Evolutionary conservation across 1,139 yeast genomes (phyloP).

Genomic region (Hyphopichia wangnamkhiaoensis): DNA sequence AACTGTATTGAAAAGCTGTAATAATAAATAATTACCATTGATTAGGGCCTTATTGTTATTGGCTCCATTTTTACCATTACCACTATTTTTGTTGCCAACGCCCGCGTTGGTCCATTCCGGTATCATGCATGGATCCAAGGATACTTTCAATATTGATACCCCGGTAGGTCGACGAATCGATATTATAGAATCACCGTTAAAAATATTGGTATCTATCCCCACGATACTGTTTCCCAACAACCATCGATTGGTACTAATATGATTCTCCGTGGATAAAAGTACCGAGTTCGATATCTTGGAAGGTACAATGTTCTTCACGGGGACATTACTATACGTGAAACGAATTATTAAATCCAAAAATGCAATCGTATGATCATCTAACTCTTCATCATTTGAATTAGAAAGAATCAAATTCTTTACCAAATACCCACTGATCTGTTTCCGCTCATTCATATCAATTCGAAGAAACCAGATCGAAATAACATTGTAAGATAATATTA

Average conservation of each 20-base stretch:
- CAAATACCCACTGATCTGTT: conserved; percentile 61
- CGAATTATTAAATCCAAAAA: conserved; percentile 67
- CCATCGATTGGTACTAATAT: conserved; percentile 52
- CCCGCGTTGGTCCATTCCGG: conserved; percentile 23
- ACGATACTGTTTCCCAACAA: conserved; percentile 59
- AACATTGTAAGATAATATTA: conserved; percentile 66
- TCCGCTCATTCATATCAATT: conserved; percentile 59
- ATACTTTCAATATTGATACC: conserved; percentile 47
- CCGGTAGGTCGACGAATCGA: conserved; percentile 71
- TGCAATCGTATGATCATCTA: conserved; percentile 59
- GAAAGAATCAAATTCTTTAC: conserved; percentile 56
- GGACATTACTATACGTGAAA: conserved; percentile 67
- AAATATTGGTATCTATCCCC: conserved; percentile 54
- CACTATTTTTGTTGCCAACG: conserved; percentile 7
- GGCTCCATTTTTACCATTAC: neutral
- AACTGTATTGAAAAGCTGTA: conserved; percentile 33
- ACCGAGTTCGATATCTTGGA: conserved; percentile 15
- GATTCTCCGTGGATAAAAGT: conserved; percentile 14
- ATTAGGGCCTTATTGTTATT: conserved; percentile 10
- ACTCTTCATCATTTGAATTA: conserved; percentile 25
- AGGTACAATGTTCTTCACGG: conserved; percentile 44
- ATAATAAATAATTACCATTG: conserved; percentile 30
- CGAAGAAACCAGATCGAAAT: conserved; percentile 75
- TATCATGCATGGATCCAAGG: conserved; percentile 42
- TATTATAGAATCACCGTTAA: conserved; percentile 55